Evolutionary conservation across 306 rosid species (phyloP), one percentile per base, ranked within the genome.

Genomic region (Clitoria ternatea): DNA sequence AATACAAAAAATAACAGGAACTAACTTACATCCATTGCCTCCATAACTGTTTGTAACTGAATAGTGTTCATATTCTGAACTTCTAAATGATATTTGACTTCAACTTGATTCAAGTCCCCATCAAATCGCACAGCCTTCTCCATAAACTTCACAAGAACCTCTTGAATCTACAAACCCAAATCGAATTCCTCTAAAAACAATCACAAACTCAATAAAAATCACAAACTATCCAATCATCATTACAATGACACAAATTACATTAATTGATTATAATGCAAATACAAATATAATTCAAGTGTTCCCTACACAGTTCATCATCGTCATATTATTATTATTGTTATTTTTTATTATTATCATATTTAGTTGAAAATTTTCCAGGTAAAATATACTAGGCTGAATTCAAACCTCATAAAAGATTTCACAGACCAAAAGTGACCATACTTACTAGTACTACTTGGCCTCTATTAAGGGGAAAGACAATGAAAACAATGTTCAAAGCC

Each of bases 111-210:
- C 24, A 84, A 77, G 62, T 79, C 84, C 56, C 53, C 80, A 47
- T 94, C 92, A 73, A 85, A 94, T 53, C 75, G 84, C 71, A 94
- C 96, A 50, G 97, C 92, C 74, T 83, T 85, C 73, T 80, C 89
- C 84, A 94, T 76, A 73, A 81, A 69, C 84, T 86, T 90, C 81
- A 90, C 69, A 1, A 94, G 96, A 83, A 81, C 75, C 69, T 80
- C 96, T 90, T 94, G 98, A 85, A 90, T 89, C 98, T 94, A 89
- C 89, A 90, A 84, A 93, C 87, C 89, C 87, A 93, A 90, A 85
- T 73, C 85, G 87, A 85, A 89, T 85, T 82, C 94, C 88, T 90
- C 90, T 89, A 87, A 90, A 89, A 77, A 66, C 70, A 90, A 86
- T 87, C 85, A 88, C 82, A 85, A 85, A 61, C 83, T 85, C 78